Percentiles rank a stretch among this genome's conserved stretches.
These are phyloP conservation scores for Arachis monticola DNA, from an alignment of 331 rosid species.

Conservation along the genomic window DNA sequence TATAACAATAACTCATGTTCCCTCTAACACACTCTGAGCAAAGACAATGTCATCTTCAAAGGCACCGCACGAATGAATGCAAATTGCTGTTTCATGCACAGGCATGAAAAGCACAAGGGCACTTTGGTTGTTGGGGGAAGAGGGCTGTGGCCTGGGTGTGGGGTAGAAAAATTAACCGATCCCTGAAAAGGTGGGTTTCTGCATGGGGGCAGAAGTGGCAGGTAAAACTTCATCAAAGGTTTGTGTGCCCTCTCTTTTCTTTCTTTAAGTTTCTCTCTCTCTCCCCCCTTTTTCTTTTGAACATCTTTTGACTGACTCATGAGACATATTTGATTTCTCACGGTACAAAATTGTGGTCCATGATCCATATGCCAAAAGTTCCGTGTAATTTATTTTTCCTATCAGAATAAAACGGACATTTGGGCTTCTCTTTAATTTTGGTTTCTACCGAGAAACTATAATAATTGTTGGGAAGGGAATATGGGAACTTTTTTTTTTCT, in stretches of 20 bases:
- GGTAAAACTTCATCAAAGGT: conserved; percentile 48
- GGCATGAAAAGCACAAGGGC: conserved; percentile 33
- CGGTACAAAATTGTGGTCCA: conserved; percentile 46
- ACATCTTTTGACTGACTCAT: conserved; percentile 54
- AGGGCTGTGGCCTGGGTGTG: conserved; percentile 18
- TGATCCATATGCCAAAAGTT: conserved; percentile 41
- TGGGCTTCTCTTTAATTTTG: conserved; percentile 24
- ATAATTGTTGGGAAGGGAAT: conserved; percentile 15
- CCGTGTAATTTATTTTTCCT: conserved; percentile 25
- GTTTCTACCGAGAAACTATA: background rate
- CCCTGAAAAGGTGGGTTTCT: conserved; percentile 43
- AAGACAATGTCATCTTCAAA: conserved; percentile 36
- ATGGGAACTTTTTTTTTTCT: background rate
- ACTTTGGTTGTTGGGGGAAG: conserved; percentile 32
- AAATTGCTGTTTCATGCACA: conserved; percentile 24
- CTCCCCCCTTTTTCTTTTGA: conserved; percentile 41
- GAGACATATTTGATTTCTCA: conserved; percentile 32
- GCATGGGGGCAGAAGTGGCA: conserved; percentile 36
- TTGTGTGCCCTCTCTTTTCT: background rate
- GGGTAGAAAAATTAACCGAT: conserved; percentile 41
- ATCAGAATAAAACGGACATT: conserved; percentile 6
- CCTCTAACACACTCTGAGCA: conserved; percentile 15
- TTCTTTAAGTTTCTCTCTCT: conserved; percentile 14
- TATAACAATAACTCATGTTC: background rate
- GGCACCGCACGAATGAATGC: conserved; percentile 39